Percentiles rank a stretch among this genome's conserved stretches.
phyloP scores from a whole-genome alignment of 352 stramenopile species.

The Globisporangium paroecandrum region DNA sequence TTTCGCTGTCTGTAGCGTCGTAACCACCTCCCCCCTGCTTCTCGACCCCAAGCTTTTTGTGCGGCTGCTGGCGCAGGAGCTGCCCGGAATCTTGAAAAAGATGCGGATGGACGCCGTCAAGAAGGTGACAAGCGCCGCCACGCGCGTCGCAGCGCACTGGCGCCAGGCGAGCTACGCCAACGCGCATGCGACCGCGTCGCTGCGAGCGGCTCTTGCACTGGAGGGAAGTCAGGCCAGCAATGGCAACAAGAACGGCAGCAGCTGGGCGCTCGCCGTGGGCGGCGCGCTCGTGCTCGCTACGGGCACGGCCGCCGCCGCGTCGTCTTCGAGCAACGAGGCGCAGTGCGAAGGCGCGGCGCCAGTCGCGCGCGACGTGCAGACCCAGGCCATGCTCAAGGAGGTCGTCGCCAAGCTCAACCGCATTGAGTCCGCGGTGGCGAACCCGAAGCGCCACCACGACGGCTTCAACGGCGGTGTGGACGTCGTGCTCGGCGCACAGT shows the following conservation, averaged over 20 bases:
- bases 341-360: slow-evolving; percentile 35
- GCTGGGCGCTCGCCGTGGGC: slow-evolving; percentile 26
- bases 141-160: slow-evolving; percentile 36
- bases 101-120: slow-evolving; percentile 55
- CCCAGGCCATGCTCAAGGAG: slow-evolving; percentile 75
- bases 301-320: slow-evolving; percentile 16
- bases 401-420: slow-evolving; percentile 85
- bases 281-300: slow-evolving; percentile 28
- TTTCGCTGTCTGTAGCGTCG: neutral
- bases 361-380: slow-evolving; percentile 45
- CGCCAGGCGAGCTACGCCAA: slow-evolving; percentile 25
- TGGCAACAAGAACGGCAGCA: slow-evolving; percentile 15
- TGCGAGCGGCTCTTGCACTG: slow-evolving; percentile 45
- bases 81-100: slow-evolving; percentile 31
- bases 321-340: slow-evolving; percentile 9
- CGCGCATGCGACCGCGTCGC: slow-evolving; percentile 28
- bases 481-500: slow-evolving; percentile 97
- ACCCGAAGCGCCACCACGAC: slow-evolving; percentile 70
- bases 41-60: neutral
- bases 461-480: slow-evolving; percentile 70
- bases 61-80: slow-evolving; percentile 5
- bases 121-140: slow-evolving; percentile 35
- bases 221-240: slow-evolving; percentile 31
- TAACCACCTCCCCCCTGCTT: neutral
- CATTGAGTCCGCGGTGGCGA: slow-evolving; percentile 83